Base-by-base conservation (phyloP, 139 green algal genomes). In the Ettlia oleoabundans region DNA sequence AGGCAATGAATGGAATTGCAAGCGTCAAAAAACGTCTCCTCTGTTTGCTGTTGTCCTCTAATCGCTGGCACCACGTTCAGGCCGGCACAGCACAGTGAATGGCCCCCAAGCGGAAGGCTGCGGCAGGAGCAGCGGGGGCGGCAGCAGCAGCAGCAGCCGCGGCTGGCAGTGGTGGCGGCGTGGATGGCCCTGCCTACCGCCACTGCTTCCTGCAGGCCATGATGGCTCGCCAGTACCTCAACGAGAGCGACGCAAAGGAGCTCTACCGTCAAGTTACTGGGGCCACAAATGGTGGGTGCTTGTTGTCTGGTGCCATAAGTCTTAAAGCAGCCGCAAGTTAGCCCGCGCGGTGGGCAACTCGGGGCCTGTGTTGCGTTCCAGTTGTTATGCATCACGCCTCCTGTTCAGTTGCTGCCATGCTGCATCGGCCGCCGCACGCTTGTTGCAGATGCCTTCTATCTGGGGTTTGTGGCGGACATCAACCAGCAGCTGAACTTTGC, bases 131-230 rank as follows among this genome's bases (percentile, higher is more conserved):
- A 41, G 53, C 70, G 4, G 43, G 19, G 30, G 70, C 28, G 22
- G 73, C 35, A n/a, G 73, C 53, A 69, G 73, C 73, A 21, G 71
- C 47, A 5, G 73, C 53, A 26, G 73, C 52, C 18, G 73, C 35
- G 24, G 53, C 3, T 13, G 70, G 24, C 43, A 30, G 33, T 1
- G 70, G 43, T 41, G 52, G 71, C 51, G 72, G 72, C 72, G 33
- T 10, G 8, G 37, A 26, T 10, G 9, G 10, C 73, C 10, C 37
- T 4, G 53, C 73, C 52, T 67, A 80, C 73, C 73, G 73, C 53
- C 73, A 80, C 73, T 80, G 73, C 40, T 81, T 81, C 58, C n/a
- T 81, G 38, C 75, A 81, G 24, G 75, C 75, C 75, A 30, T 81
- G 8, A 81, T 81, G 75, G 38, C 41, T 26, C 75, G 40, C 55